These are phyloP conservation scores for Fusarium pininemorale DNA, from an alignment of 2,329 filamentous ascomycete species.

Conservation along the genomic window DNA sequence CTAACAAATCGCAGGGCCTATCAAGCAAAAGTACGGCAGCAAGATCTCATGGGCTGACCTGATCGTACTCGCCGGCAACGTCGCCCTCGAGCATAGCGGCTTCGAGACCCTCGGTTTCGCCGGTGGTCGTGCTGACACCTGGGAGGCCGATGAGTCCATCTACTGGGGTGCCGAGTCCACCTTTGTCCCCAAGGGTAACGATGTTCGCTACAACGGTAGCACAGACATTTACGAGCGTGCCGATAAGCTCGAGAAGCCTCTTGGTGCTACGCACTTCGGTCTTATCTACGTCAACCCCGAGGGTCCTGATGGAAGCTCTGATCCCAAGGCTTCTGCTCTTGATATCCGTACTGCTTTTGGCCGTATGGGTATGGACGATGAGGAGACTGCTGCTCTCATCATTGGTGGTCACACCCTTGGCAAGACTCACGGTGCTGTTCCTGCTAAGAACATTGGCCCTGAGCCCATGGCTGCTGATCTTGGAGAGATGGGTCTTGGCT, in stretches of 20 bases:
- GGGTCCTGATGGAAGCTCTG: constrained; percentile 76
- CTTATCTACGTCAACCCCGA: constrained; percentile 86
- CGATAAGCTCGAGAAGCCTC: constrained; percentile 69
- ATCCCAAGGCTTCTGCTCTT: constrained; percentile 72
- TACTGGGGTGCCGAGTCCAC: constrained; percentile 81
- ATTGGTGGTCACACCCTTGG: constrained; percentile 82
- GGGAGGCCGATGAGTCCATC: constrained; percentile 77
- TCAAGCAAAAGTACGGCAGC: constrained; percentile 86
- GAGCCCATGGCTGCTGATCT: constrained; percentile 74
- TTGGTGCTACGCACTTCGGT: constrained; percentile 70
- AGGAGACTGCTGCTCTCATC: constrained; percentile 83
- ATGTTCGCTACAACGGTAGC: constrained; percentile 71
- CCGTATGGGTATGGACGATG: constrained; percentile 85
- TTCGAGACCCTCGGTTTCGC: constrained; percentile 79
- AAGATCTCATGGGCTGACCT: constrained; percentile 85
- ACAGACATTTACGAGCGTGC: constrained; percentile 63
- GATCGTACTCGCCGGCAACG: constrained; percentile 76
- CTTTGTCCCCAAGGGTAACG: constrained; percentile 73
- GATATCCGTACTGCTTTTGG: constrained; percentile 80
- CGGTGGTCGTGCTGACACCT: constrained; percentile 76
- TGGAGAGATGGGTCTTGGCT: constrained; percentile 76
- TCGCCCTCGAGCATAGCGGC: constrained; percentile 80
- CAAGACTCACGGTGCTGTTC: constrained; percentile 80
- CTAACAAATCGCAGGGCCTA: constrained; percentile 57
- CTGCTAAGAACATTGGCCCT: constrained; percentile 67